phyloP scores from a whole-genome alignment of 2,329 filamentous ascomycete genomes.

The Cladophialophora exuberans region DNA sequence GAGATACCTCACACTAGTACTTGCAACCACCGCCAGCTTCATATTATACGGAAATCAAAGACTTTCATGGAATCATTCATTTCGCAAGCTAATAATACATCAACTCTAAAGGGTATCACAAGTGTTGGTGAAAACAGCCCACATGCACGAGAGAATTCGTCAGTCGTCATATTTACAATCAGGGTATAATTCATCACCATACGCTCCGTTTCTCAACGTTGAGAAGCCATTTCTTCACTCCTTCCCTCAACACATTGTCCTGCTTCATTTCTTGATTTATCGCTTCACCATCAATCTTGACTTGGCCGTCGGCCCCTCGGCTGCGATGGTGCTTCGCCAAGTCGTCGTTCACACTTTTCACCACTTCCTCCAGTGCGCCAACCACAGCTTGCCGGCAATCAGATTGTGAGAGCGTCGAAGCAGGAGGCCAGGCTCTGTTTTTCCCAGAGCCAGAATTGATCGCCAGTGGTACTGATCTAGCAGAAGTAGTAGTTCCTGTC shows the following conservation, averaged over 20 bases:
- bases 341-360: constrained; percentile 57
- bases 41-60: no score
- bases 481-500: constrained; percentile 28
- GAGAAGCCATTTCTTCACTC: constrained; percentile 59
- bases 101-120: constrained; percentile 28
- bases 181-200: constrained; percentile 13
- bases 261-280: no score
- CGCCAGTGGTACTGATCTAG: constrained; percentile 33
- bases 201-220: constrained; percentile 45
- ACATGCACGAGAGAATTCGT: constrained; percentile 12
- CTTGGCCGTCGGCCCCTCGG: constrained; percentile 37
- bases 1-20: no score
- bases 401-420: constrained; percentile 15
- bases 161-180: constrained; percentile 27
- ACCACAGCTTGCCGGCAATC: constrained; percentile 60
- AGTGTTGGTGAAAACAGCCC: constrained; percentile 10
- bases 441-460: constrained; percentile 22
- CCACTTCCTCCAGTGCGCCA: constrained; percentile 60
- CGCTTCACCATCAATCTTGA: constrained; percentile 34
- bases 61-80: no score
- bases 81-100: constrained; percentile 26
- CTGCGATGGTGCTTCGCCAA: constrained; percentile 45
- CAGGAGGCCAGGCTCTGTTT: constrained; percentile 6
- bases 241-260: no score
- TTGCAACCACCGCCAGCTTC: no score